phyloP scores from a whole-genome alignment of 495 filamentous ascomycete species.

The Ramalina intermedia region DNA sequence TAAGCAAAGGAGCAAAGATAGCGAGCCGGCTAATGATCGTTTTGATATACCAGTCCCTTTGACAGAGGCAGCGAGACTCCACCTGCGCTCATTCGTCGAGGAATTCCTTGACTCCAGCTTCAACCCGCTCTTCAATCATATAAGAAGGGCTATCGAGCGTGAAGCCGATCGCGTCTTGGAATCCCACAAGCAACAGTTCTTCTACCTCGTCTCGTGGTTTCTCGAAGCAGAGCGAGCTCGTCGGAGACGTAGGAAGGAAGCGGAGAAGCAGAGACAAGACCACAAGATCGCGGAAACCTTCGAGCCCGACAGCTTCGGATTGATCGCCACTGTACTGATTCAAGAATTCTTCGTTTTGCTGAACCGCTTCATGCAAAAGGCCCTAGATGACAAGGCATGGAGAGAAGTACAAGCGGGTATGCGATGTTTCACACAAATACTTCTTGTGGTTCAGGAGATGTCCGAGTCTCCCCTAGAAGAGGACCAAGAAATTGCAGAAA shows the following conservation, averaged over 20 bases:
- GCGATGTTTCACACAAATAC: slow-evolving; percentile 63
- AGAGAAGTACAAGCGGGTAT: slow-evolving; percentile 73
- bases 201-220: slow-evolving; percentile 91
- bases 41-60: slow-evolving; percentile 61
- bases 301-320: slow-evolving; percentile 65
- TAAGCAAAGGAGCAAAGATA: slow-evolving; percentile 46
- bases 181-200: slow-evolving; percentile 66
- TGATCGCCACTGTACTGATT: slow-evolving; percentile 78
- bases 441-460: slow-evolving; percentile 96
- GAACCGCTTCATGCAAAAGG: slow-evolving; percentile 65
- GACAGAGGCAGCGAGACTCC: slow-evolving; percentile 49
- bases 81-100: slow-evolving; percentile 71
- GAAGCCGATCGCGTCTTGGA: slow-evolving; percentile 73
- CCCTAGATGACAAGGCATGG: slow-evolving; percentile 73
- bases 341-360: slow-evolving; percentile 85
- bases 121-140: slow-evolving; percentile 78
- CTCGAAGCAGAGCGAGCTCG: slow-evolving; percentile 74
- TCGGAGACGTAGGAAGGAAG: slow-evolving; percentile 37
- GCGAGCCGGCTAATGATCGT: slow-evolving; percentile 48
- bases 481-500: slow-evolving; percentile 95
- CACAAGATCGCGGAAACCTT: slow-evolving; percentile 27
- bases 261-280: slow-evolving; percentile 22
- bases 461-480: slow-evolving; percentile 69
- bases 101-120: slow-evolving; percentile 93
- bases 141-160: slow-evolving; percentile 79